A percentile compares a stretch with the other conserved stretches of the same genome.
Evolutionary conservation across 306 rosid species (phyloP).

Genomic region (Prunus dulcis): DNA sequence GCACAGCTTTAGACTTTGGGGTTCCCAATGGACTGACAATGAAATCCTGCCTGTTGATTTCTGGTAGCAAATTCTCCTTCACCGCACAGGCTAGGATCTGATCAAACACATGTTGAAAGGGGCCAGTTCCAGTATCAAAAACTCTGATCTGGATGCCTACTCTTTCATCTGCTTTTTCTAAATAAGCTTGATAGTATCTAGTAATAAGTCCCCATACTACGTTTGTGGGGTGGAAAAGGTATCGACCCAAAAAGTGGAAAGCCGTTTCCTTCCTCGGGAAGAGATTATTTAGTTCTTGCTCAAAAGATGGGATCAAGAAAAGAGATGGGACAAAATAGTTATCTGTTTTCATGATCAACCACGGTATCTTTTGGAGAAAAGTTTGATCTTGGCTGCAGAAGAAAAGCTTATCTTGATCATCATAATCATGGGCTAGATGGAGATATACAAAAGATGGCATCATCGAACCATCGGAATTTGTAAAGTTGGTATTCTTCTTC

Average conservation of each 20-base stretch:
- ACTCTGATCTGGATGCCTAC: slow-evolving; percentile 75
- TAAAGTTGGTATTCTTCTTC: slow-evolving; percentile 34
- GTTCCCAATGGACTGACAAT: slow-evolving; percentile 19
- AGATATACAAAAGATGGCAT: slow-evolving; percentile 50
- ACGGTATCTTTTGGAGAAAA: slow-evolving; percentile 48
- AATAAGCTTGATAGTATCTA: slow-evolving; percentile 62
- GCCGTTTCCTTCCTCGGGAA: slow-evolving; percentile 67
- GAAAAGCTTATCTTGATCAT: slow-evolving; percentile 72
- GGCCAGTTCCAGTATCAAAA: slow-evolving; percentile 56
- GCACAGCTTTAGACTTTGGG: slow-evolving; percentile 48
- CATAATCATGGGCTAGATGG: slow-evolving; percentile 64
- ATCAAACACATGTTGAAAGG: slow-evolving; percentile 65
- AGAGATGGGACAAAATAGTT: slow-evolving; percentile 67
- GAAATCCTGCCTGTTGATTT: slow-evolving; percentile 29
- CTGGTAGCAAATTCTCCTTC: slow-evolving; percentile 58
- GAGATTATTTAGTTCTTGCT: slow-evolving; percentile 53
- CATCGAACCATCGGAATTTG: slow-evolving; percentile 16
- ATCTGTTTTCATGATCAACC: slow-evolving; percentile 67
- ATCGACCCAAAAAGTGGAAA: slow-evolving; percentile 72
- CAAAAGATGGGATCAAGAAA: slow-evolving; percentile 65
- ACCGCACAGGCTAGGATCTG: slow-evolving; percentile 57
- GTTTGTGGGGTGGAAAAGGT: slow-evolving; percentile 67
- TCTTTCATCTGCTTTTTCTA: slow-evolving; percentile 61
- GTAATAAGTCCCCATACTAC: slow-evolving; percentile 66
- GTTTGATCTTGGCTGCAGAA: slow-evolving; percentile 66